Conservation (phyloP, 2,329 filamentous ascomycete genomes). For the Hirsutella thompsonii region DNA sequence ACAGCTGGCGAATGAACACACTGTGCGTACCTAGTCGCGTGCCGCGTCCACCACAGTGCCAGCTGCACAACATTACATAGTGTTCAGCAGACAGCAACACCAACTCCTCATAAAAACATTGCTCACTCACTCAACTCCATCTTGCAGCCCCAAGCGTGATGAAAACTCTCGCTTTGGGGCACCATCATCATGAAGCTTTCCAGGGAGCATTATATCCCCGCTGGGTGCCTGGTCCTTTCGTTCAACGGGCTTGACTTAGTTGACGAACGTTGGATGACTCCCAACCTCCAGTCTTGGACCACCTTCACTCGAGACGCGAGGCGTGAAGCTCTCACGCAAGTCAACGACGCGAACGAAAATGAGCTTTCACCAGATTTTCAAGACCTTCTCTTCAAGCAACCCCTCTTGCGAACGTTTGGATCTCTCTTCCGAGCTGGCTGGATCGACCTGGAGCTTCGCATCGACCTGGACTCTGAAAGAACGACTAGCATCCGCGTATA, state of each 20-base stretch:
- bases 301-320: conserved; percentile 1
- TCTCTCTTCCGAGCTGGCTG: conserved; percentile 24
- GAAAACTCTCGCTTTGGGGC: not conserved
- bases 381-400: conserved; percentile 13
- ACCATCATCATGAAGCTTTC: conserved; percentile 7
- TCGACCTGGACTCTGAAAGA: conserved; percentile 7
- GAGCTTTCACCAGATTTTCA: conserved; percentile 12
- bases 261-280: conserved; percentile 6
- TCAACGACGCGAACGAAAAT: conserved; percentile 6
- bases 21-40: too few species aligned
- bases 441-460: conserved; percentile 29
- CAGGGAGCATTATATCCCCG: conserved; percentile 22
- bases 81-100: too few species aligned
- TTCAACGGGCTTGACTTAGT: conserved; percentile 7
- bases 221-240: conserved; percentile 23
- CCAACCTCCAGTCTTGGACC: conserved; percentile 13
- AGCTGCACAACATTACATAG: too few species aligned
- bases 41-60: too few species aligned
- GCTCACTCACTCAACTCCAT: too few species aligned
- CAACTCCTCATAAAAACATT: too few species aligned
- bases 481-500: conserved; percentile 38
- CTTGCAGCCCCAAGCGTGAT: too few species aligned
- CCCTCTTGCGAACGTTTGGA: conserved; percentile 11
- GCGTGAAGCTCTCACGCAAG: not conserved
- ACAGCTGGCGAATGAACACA: too few species aligned